Conservation (phyloP, 495 filamentous ascomycete genomes). For the Penicillium desertorum region DNA sequence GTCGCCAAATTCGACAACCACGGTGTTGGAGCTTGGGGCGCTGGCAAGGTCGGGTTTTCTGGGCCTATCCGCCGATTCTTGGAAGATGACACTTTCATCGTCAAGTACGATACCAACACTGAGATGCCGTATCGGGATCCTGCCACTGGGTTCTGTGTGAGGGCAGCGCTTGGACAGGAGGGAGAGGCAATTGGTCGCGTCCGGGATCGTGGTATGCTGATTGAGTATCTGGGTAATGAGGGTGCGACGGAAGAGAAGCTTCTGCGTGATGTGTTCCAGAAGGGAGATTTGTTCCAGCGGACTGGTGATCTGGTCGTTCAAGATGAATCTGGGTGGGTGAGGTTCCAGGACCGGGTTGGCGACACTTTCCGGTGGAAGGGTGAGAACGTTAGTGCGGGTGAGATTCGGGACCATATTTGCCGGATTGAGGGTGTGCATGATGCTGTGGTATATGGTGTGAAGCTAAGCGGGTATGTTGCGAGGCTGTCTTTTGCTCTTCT, state of each 20-base stretch:
- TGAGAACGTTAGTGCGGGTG: constrained; percentile 85
- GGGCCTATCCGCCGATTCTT: constrained; percentile 62
- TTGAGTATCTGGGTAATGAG: constrained; percentile 79
- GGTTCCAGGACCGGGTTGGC: constrained; percentile 85
- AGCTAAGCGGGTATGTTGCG: constrained; percentile 37
- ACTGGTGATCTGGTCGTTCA: constrained; percentile 79
- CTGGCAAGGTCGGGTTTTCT: constrained; percentile 77
- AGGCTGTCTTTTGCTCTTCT: background rate
- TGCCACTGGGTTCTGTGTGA: constrained; percentile 67
- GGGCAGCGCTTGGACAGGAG: constrained; percentile 57
- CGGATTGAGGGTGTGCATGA: constrained; percentile 46
- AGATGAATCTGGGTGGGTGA: constrained; percentile 68
- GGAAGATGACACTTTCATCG: constrained; percentile 55
- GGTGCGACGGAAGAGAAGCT: constrained; percentile 76
- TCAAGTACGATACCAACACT: constrained; percentile 69
- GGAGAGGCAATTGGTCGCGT: constrained; percentile 81
- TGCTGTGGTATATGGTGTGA: constrained; percentile 54
- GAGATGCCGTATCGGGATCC: constrained; percentile 70
- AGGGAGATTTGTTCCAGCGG: constrained; percentile 83
- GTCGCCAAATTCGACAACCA: constrained; percentile 70
- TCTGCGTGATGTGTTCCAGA: constrained; percentile 70
- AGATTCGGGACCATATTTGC: constrained; percentile 55
- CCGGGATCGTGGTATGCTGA: constrained; percentile 59
- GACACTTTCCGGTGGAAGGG: constrained; percentile 96
- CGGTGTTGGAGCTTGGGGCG: constrained; percentile 67